Evolutionary conservation across 345 rosid genomes (phyloP).

Genomic region (Microthlaspi erraticum): DNA sequence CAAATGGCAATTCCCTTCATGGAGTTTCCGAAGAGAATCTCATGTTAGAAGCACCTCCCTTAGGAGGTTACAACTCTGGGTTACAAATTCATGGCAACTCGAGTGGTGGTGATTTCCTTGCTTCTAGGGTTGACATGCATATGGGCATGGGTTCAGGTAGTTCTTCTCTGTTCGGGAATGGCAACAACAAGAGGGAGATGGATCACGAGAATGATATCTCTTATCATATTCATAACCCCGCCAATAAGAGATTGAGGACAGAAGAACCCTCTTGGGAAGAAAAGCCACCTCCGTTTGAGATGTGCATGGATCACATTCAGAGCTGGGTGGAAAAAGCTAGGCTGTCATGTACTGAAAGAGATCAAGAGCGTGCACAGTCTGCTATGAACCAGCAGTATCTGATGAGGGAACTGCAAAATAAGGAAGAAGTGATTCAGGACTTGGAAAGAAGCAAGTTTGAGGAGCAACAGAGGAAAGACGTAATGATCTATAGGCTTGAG

Average conservation of each 20-base stretch:
- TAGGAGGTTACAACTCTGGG: conserved; percentile 60
- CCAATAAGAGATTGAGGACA: conserved; percentile 70
- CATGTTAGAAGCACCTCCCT: conserved; percentile 56
- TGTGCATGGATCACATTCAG: conserved; percentile 57
- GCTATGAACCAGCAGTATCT: conserved; percentile 59
- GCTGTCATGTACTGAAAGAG: conserved; percentile 52
- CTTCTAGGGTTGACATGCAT: conserved; percentile 59
- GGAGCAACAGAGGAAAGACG: conserved; percentile 59
- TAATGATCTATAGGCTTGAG: conserved; percentile 67
- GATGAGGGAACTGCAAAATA: conserved; percentile 57
- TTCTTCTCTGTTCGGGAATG: conserved; percentile 57
- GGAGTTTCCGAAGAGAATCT: conserved; percentile 61
- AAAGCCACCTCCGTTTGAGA: conserved; percentile 53
- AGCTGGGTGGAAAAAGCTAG: conserved; percentile 56
- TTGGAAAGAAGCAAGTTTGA: conserved; percentile 66
- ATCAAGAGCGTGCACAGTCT: conserved; percentile 51
- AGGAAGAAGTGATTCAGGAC: conserved; percentile 54
- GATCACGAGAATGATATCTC: conserved; percentile 56
- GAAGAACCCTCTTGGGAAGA: conserved; percentile 60
- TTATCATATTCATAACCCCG: conserved; percentile 55
- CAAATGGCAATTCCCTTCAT: conserved; percentile 53
- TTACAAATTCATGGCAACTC: conserved; percentile 56
- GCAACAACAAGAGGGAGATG: conserved; percentile 69
- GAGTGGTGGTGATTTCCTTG: conserved; percentile 63
- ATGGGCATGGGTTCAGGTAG: conserved; percentile 65